Conservation (phyloP, 2,329 filamentous ascomycete genomes). For the Pleomassaria siparia region DNA sequence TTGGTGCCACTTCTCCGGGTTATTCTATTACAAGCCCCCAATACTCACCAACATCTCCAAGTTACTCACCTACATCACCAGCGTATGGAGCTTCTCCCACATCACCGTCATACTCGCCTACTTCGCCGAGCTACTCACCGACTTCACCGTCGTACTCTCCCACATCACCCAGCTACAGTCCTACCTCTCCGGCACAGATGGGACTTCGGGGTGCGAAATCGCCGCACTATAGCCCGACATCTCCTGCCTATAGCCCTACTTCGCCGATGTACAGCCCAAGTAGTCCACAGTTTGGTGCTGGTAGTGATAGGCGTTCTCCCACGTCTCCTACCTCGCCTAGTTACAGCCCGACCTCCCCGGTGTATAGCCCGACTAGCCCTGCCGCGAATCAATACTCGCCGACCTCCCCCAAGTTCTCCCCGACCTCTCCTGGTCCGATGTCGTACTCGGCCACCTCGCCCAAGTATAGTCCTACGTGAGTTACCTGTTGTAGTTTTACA, state of each 20-base stretch:
- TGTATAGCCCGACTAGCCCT: slow-evolving; percentile 57
- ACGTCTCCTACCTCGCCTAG: slow-evolving; percentile 68
- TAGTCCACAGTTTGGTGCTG: slow-evolving; percentile 47
- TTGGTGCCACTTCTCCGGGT: slow-evolving; percentile 40
- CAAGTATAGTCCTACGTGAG: slow-evolving; percentile 52
- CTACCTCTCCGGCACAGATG: slow-evolving; percentile 56
- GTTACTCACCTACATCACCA: slow-evolving; percentile 55
- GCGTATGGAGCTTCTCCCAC: slow-evolving; percentile 55
- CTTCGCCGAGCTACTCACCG: slow-evolving; percentile 55
- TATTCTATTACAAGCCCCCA: slow-evolving; percentile 58
- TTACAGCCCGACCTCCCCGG: slow-evolving; percentile 70
- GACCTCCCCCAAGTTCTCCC: slow-evolving; percentile 41
- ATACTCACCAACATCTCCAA: slow-evolving; percentile 74
- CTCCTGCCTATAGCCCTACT: slow-evolving; percentile 60
- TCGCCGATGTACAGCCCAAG: slow-evolving; percentile 57
- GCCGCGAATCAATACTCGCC: slow-evolving; percentile 55
- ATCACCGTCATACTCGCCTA: slow-evolving; percentile 56
- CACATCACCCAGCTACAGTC: slow-evolving; percentile 62
- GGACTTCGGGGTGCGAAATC: slow-evolving; percentile 43
- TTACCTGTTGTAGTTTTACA: slow-evolving; percentile 31
- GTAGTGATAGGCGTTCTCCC: slow-evolving; percentile 42
- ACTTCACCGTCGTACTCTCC: slow-evolving; percentile 54
- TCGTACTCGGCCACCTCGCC: slow-evolving; percentile 43
- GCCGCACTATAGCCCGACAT: slow-evolving; percentile 56
- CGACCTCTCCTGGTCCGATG: slow-evolving; percentile 37